Evolutionary conservation across 2,329 filamentous ascomycete genomes (phyloP).

Genomic region (Aspergillus spinulosporus): DNA sequence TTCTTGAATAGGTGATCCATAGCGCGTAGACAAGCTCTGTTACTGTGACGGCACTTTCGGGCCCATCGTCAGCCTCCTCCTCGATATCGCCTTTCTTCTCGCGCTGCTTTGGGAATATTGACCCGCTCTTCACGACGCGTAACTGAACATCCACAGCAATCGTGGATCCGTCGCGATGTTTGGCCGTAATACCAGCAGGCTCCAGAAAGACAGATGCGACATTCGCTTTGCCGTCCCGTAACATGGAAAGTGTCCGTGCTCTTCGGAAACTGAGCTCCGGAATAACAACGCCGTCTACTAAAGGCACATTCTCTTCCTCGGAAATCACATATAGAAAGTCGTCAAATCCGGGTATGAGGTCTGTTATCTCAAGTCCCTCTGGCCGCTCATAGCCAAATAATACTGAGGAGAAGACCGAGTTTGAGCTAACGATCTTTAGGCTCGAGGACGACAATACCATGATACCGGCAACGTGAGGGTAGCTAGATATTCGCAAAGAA

Average conservation of each 20-base stretch:
- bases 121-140: slow-evolving; percentile 90
- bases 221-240: slow-evolving; percentile 80
- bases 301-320: slow-evolving; percentile 78
- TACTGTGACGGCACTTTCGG: slow-evolving; percentile 48
- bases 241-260: slow-evolving; percentile 77
- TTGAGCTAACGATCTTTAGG: slow-evolving; percentile 84
- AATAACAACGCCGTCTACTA: slow-evolving; percentile 93
- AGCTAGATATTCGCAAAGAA: slow-evolving; percentile 83
- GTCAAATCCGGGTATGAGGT: slow-evolving; percentile 84
- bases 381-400: slow-evolving; percentile 86
- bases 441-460: slow-evolving; percentile 81
- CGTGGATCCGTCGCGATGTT: slow-evolving; percentile 85
- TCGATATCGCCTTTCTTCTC: slow-evolving; percentile 66
- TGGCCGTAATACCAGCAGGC: slow-evolving; percentile 79
- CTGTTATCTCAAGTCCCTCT: slow-evolving; percentile 74
- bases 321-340: slow-evolving; percentile 76
- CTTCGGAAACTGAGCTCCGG: slow-evolving; percentile 94
- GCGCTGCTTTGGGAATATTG: slow-evolving; percentile 59
- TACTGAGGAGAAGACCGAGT: slow-evolving; percentile 89
- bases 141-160: slow-evolving; percentile 95
- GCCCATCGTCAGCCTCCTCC: slow-evolving; percentile 54
- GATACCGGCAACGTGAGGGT: slow-evolving; percentile 96
- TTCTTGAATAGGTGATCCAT: slow-evolving; percentile 95
- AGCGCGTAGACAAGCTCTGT: slow-evolving; percentile 88
- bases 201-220: slow-evolving; percentile 75